These are phyloP conservation scores for Pholiota adiposa DNA, from an alignment of 1,284 basidiomycete species.

Conservation along the genomic window DNA sequence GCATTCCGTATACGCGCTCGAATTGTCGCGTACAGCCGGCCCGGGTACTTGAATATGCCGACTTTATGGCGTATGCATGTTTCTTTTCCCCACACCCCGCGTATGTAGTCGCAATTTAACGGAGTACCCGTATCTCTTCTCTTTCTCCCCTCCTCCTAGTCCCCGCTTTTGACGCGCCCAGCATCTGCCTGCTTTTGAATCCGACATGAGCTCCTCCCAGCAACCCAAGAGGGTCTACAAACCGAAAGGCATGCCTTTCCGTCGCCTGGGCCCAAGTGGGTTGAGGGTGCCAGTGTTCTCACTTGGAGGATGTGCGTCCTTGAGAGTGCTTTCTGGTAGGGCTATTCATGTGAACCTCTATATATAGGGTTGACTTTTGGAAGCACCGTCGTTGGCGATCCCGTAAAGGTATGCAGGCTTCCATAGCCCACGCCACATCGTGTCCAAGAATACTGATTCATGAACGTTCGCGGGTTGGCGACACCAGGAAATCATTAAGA, in stretches of 20 bases:
- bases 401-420: constrained; percentile 54
- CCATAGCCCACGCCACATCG: neutral
- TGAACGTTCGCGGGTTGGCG: no score
- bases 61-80: no score
- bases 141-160: neutral
- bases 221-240: constrained; percentile 32
- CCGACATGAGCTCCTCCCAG: neutral
- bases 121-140: neutral
- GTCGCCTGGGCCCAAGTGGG: constrained; percentile 73
- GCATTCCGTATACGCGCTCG: no score
- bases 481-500: constrained; percentile 68
- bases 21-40: no score
- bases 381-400: constrained; percentile 69
- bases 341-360: neutral
- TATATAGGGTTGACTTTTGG: constrained; percentile 66
- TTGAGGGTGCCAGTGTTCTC: constrained; percentile 80
- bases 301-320: constrained; percentile 65
- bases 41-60: neutral
- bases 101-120: neutral
- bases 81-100: neutral
- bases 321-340: neutral
- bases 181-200: neutral
- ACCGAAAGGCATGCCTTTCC: constrained; percentile 70
- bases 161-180: neutral
- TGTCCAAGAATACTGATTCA: neutral